Evolutionary conservation across 2,329 filamentous ascomycete species (phyloP).

Genomic region (Verticillium albo-atrum): DNA sequence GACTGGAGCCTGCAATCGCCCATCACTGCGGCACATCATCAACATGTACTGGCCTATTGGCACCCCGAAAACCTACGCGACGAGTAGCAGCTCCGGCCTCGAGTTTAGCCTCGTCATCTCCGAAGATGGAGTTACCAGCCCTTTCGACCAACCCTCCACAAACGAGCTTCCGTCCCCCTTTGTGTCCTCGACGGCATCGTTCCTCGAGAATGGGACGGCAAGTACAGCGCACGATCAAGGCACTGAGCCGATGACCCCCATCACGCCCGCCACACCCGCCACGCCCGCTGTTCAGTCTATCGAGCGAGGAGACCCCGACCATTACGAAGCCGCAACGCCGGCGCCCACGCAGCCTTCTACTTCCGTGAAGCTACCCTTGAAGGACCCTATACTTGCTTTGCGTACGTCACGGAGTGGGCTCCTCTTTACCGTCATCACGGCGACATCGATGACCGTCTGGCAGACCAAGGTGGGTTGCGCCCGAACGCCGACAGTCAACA

Average conservation of each 20-base stretch:
- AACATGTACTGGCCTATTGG: conserved; percentile 91
- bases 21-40: conserved; percentile 7
- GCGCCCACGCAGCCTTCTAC: conserved; percentile 3
- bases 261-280: conserved; percentile 48
- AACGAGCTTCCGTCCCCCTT: conserved; percentile 22
- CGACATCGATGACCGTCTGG: conserved; percentile 87
- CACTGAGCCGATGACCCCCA: conserved; percentile 28
- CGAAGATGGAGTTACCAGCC: conserved; percentile 53
- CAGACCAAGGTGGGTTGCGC: conserved; percentile 72
- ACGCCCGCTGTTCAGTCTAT: conserved; percentile 57
- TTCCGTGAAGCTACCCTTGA: conserved; percentile 35
- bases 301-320: conserved; percentile 44
- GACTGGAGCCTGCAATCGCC: background rate
- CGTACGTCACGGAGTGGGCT: conserved; percentile 75
- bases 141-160: conserved; percentile 19
- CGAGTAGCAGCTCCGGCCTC: conserved; percentile 59
- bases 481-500: conserved; percentile 1
- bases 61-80: conserved; percentile 77
- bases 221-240: conserved; percentile 25
- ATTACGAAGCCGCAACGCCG: conserved; percentile 21
- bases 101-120: conserved; percentile 47
- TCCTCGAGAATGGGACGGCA: conserved; percentile 15
- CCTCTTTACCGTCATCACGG: conserved; percentile 81
- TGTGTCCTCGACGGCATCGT: conserved; percentile 4
- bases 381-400: conserved; percentile 68